Conservation (phyloP, 2,329 filamentous ascomycete genomes). For the Nannizzia gypsea region DNA sequence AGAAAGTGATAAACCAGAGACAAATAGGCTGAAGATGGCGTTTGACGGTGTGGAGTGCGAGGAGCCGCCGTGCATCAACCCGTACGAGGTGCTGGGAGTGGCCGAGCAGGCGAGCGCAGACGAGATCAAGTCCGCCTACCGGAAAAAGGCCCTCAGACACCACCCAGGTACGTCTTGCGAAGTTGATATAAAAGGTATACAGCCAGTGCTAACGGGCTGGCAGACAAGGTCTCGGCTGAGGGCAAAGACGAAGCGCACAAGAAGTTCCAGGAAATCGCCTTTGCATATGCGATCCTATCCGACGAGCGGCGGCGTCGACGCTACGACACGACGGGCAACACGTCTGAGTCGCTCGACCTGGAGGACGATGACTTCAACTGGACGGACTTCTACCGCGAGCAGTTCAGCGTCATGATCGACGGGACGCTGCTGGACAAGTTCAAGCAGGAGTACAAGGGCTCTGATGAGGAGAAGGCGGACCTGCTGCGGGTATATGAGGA, state of each 20-base stretch:
- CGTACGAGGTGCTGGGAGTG: constrained; percentile 69
- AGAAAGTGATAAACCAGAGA: too few species aligned
- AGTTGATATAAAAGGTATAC: neutral
- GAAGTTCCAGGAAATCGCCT: constrained; percentile 80
- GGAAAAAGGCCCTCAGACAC: constrained; percentile 74
- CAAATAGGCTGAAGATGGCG: neutral
- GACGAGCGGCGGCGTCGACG: constrained; percentile 67
- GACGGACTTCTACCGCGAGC: constrained; percentile 76
- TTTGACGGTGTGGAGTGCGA: constrained; percentile 19
- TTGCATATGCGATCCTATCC: constrained; percentile 87
- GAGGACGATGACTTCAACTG: constrained; percentile 73
- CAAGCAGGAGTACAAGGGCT: constrained; percentile 66
- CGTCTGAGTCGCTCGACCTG: constrained; percentile 61
- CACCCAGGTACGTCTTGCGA: constrained; percentile 60
- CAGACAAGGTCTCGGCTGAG: constrained; percentile 63
- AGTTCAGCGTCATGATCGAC: constrained; percentile 67
- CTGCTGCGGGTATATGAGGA: constrained; percentile 64
- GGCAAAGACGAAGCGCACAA: constrained; percentile 61
- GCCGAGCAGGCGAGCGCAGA: constrained; percentile 59
- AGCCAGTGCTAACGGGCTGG: neutral
- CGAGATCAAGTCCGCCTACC: constrained; percentile 82
- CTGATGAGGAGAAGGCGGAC: constrained; percentile 71
- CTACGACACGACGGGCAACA: constrained; percentile 85
- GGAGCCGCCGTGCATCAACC: constrained; percentile 56
- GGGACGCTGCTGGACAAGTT: constrained; percentile 64